Conservation (phyloP, 2,329 filamentous ascomycete genomes). For the Ascochyta koolunga region DNA sequence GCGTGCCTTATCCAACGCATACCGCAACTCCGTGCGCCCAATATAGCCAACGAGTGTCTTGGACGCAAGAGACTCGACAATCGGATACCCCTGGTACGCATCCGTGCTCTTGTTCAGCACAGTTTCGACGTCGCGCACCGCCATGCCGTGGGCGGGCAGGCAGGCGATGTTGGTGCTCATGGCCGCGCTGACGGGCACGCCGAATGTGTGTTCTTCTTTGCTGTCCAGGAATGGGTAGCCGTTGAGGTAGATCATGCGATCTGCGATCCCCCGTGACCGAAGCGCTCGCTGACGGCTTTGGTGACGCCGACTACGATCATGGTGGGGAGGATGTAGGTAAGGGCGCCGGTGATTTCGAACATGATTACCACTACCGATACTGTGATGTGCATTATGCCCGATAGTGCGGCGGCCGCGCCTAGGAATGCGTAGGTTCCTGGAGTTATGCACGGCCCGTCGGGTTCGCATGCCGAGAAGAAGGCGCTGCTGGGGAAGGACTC, state of each 20-base stretch:
- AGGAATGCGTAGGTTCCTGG: slow-evolving; percentile 97
- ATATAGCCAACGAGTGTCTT: slow-evolving; percentile 88
- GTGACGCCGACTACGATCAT: slow-evolving; percentile 99
- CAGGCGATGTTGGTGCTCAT: slow-evolving; percentile 81
- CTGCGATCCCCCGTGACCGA: slow-evolving; percentile 97
- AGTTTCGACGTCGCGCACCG: slow-evolving; percentile 76
- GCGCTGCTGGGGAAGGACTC: slow-evolving; percentile 80
- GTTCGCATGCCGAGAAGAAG: slow-evolving; percentile 88
- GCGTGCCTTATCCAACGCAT: slow-evolving; percentile 82
- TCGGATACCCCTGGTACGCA: slow-evolving; percentile 89
- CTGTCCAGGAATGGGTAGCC: slow-evolving; percentile 96
- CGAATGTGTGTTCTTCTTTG: slow-evolving; percentile 97
- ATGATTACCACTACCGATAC: slow-evolving; percentile 98
- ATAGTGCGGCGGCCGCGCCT: slow-evolving; percentile 87
- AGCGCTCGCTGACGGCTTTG: slow-evolving; percentile 87
- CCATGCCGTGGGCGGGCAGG: slow-evolving; percentile 75
- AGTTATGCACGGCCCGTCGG: slow-evolving; percentile 94
- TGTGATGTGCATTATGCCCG: slow-evolving; percentile 97
- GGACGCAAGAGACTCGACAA: slow-evolving; percentile 74
- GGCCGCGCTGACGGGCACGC: slow-evolving; percentile 86
- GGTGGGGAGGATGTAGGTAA: slow-evolving; percentile 95
- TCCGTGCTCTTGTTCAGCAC: slow-evolving; percentile 70
- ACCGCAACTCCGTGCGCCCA: slow-evolving; percentile 86
- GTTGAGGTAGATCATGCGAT: slow-evolving; percentile 98
- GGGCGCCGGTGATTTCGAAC: slow-evolving; percentile 96